Evolutionary conservation across 352 stramenopile species (phyloP).

Genomic region (Phytopythium helicoides): DNA sequence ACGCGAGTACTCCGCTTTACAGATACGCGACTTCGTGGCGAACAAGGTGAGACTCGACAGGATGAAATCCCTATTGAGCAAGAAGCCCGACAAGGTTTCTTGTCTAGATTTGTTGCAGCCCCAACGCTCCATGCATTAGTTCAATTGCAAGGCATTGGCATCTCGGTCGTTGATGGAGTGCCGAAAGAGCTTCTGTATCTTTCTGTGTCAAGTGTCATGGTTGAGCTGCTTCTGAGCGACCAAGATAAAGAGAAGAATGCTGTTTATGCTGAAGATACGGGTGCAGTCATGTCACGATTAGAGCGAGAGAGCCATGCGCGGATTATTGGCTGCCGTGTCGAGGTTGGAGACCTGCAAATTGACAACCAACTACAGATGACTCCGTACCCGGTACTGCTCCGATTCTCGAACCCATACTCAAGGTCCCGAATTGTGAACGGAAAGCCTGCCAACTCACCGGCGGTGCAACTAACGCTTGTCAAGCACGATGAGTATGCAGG

Average conservation of each 20-base stretch:
- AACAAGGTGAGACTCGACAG: conserved; percentile 10
- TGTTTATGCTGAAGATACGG: conserved; percentile 42
- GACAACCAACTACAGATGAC: conserved; percentile 85
- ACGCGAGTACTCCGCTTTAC: conserved; percentile 87
- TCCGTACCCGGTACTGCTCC: conserved; percentile 80
- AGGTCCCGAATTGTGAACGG: conserved; percentile 48
- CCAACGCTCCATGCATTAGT: conserved; percentile 53
- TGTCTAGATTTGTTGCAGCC: conserved; percentile 46
- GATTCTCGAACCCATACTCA: conserved; percentile 67
- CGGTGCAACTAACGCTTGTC: conserved; percentile 71
- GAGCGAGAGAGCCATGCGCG: conserved; percentile 52
- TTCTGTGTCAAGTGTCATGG: conserved; percentile 55
- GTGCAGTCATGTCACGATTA: conserved; percentile 43
- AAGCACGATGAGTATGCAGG: conserved; percentile 85
- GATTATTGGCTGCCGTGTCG: conserved; percentile 62
- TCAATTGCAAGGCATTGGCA: conserved; percentile 66
- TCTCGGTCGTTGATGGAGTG: conserved; percentile 70
- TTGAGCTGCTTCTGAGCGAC: conserved; percentile 62
- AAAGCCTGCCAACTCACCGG: conserved; percentile 56
- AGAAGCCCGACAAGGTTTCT: conserved; percentile 22
- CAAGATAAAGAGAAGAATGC: conserved; percentile 30
- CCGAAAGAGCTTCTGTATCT: conserved; percentile 83
- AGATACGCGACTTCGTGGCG: conserved; percentile 70
- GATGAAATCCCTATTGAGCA: conserved; percentile 6
- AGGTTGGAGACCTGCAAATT: conserved; percentile 82